phyloP scores from a whole-genome alignment of 1,284 basidiomycete genomes.

The Sphagnurus paluster region DNA sequence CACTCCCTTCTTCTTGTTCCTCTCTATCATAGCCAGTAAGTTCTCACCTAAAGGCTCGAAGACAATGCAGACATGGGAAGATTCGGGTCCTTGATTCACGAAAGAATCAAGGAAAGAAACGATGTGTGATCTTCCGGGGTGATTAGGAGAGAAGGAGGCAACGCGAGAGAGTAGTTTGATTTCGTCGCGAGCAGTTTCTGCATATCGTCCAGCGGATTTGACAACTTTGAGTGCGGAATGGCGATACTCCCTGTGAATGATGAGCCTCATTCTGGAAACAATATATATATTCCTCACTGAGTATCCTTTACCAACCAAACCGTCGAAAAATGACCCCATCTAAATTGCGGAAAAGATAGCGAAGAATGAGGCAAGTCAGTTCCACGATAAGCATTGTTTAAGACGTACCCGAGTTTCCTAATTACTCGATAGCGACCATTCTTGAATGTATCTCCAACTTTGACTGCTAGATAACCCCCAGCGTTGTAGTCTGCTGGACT shows the following conservation, averaged over 20 bases:
- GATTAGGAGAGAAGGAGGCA: conserved; percentile 67
- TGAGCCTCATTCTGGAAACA: conserved; percentile 13
- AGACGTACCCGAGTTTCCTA: conserved; percentile 76
- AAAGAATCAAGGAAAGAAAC: conserved; percentile 91
- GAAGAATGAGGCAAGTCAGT: conserved; percentile 9
- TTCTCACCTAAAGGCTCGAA: conserved; percentile 93
- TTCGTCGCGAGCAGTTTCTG: conserved; percentile 89
- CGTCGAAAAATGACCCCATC: conserved; percentile 91
- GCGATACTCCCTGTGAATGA: conserved; percentile 46
- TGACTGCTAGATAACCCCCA: conserved; percentile 80
- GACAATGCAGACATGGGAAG: conserved; percentile 85
- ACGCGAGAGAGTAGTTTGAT: conserved; percentile 85
- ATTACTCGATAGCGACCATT: conserved; percentile 77
- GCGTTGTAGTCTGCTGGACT: conserved; percentile 77
- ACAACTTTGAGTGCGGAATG: conserved; percentile 92
- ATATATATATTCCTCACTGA: conserved; percentile 46
- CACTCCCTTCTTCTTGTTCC: conserved; percentile 85
- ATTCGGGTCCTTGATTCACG: conserved; percentile 61
- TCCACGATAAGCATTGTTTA: conserved; percentile 10
- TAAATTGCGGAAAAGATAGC: conserved; percentile 30
- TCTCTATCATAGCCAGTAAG: conserved; percentile 80
- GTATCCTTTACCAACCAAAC: conserved; percentile 82
- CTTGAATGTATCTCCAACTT: conserved; percentile 79
- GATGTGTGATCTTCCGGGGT: conserved; percentile 70
- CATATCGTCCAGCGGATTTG: conserved; percentile 84